phyloP scores from a whole-genome alignment of 2,329 filamentous ascomycete genomes.

The Epichloe sp. region DNA sequence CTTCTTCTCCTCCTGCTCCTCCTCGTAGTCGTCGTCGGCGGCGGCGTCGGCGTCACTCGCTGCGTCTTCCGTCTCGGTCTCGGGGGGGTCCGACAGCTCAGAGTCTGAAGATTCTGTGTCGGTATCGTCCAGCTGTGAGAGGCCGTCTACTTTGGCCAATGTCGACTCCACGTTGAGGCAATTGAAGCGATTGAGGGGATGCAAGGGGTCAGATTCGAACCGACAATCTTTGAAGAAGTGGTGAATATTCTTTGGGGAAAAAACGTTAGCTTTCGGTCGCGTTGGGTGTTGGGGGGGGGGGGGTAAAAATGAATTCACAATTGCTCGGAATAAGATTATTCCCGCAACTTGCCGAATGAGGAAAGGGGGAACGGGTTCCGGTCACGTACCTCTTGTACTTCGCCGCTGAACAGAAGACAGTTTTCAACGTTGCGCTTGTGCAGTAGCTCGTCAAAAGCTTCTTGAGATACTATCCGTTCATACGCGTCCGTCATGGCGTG shows the following conservation, averaged over 20 bases:
- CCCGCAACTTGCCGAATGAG: slow-evolving; percentile 4
- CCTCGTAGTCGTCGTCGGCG: neutral
- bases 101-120: neutral
- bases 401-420: slow-evolving; percentile 8
- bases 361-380: neutral
- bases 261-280: slow-evolving; percentile 9
- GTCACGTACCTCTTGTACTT: slow-evolving; percentile 4
- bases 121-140: neutral
- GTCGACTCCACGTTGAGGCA: slow-evolving; percentile 2
- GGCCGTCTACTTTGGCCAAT: neutral
- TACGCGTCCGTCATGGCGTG: neutral
- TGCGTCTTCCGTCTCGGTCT: neutral
- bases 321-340: slow-evolving; percentile 10
- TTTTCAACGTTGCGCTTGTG: neutral
- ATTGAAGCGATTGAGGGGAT: slow-evolving; percentile 6
- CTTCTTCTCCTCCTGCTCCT: neutral
- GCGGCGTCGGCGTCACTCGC: neutral
- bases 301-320: too few relatives aligned
- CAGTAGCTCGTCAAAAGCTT: slow-evolving; percentile 4
- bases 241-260: slow-evolving; percentile 11
- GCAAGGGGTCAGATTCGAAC: slow-evolving; percentile 7
- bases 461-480: neutral
- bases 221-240: slow-evolving; percentile 7
- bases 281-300: neutral
- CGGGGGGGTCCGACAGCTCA: neutral